Evolutionary conservation across 768 basidiomycete species (phyloP).

Genomic region (Russula abietina): DNA sequence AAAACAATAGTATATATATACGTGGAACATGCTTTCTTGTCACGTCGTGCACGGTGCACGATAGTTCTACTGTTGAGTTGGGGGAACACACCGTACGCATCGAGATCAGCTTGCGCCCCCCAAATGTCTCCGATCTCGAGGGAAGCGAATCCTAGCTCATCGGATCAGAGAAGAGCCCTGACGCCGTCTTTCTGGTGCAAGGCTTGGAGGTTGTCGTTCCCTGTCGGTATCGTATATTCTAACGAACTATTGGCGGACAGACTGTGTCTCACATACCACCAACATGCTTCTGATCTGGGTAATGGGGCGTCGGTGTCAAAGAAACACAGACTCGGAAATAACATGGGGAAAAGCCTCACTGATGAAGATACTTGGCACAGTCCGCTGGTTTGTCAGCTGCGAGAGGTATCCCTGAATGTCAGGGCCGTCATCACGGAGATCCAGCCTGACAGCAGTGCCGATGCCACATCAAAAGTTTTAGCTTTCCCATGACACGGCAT

Average conservation of each 20-base stretch:
- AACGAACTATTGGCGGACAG: neutral
- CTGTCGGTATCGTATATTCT: neutral
- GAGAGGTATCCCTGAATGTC: slow-evolving; percentile 62
- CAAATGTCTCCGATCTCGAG: neutral
- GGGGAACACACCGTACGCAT: neutral
- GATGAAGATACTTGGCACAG: slow-evolving; percentile 76
- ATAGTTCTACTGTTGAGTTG: no score
- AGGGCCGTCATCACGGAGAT: slow-evolving; percentile 49
- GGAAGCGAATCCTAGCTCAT: neutral
- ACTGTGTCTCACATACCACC: slow-evolving; percentile 40
- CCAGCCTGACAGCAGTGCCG: slow-evolving; percentile 41
- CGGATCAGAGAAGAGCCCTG: slow-evolving; percentile 15
- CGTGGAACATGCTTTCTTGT: neutral
- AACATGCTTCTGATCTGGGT: slow-evolving; percentile 45
- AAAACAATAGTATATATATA: no score
- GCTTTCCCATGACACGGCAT: neutral
- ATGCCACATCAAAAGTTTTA: neutral
- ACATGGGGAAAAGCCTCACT: slow-evolving; percentile 37
- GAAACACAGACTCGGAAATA: neutral
- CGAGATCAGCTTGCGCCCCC: neutral
- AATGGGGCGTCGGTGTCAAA: neutral
- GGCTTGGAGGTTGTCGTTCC: slow-evolving; percentile 21
- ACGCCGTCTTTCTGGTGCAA: slow-evolving; percentile 16
- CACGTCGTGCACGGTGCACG: neutral
- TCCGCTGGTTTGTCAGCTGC: slow-evolving; percentile 58